phyloP scores from a whole-genome alignment of 2,329 filamentous ascomycete species.

The Aspergillus phoenicis region DNA sequence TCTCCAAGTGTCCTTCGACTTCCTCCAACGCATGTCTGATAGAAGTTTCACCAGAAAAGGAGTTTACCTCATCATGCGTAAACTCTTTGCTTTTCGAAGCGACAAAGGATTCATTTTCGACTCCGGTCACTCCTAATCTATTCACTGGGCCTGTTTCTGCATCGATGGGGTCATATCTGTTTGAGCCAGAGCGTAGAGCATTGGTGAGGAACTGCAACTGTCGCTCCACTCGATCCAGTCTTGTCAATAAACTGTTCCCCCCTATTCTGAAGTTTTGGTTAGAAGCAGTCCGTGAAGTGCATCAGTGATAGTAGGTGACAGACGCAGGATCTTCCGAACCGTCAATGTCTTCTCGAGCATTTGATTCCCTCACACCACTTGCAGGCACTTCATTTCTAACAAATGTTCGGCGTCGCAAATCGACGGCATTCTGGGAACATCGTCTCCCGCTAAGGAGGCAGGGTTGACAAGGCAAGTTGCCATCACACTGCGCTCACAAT shows the following conservation, averaged over 20 bases:
- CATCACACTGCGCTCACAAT: conserved; percentile 22
- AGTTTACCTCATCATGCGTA: conserved; percentile 10
- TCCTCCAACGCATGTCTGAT: conserved; percentile 24
- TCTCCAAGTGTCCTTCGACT: conserved; percentile 19
- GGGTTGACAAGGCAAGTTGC: conserved; percentile 20
- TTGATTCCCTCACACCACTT: too few species aligned
- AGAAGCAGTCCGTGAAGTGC: too few species aligned
- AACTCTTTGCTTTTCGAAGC: too few species aligned
- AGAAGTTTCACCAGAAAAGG: conserved; percentile 28
- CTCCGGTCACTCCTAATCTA: too few species aligned
- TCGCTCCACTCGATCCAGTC: not conserved
- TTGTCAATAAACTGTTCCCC: not conserved
- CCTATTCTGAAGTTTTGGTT: not conserved
- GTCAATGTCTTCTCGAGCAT: not conserved
- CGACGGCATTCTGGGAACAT: conserved; percentile 13
- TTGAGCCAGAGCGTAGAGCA: not conserved
- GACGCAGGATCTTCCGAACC: not conserved
- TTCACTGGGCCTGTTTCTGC: not conserved
- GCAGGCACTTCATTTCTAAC: not conserved
- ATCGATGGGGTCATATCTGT: not conserved
- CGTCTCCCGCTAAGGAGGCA: conserved; percentile 15
- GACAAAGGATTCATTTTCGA: too few species aligned
- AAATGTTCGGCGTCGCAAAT: conserved; percentile 12
- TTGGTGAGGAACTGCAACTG: not conserved
- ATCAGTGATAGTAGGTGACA: not conserved